These are phyloP conservation scores for Ogataea methylovora DNA, from an alignment of 805 yeast species.

Conservation along the genomic window DNA sequence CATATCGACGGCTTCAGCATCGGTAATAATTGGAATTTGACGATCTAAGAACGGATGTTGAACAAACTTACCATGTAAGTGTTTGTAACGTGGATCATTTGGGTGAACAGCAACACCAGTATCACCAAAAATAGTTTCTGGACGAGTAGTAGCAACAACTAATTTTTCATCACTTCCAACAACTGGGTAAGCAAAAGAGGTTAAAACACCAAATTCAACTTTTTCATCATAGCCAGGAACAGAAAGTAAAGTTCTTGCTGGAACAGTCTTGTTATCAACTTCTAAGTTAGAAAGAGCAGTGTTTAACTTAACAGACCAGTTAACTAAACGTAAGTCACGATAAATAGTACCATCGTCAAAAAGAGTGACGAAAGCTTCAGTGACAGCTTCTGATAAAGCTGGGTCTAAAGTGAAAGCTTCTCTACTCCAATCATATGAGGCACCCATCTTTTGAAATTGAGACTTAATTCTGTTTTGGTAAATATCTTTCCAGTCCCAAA, in stretches of 20 bases:
- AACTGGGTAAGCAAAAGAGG: conserved; percentile 90
- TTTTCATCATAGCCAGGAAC: conserved; percentile 90
- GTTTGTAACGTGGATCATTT: conserved; percentile 84
- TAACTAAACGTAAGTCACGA: conserved; percentile 87
- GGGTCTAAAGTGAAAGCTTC: conserved; percentile 93
- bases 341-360: conserved; percentile 95
- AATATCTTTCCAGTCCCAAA: conserved; percentile 98
- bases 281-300: conserved; percentile 95
- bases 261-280: conserved; percentile 85
- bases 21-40: conserved; percentile 81
- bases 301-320: conserved; percentile 93
- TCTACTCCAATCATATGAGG: conserved; percentile 93
- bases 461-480: conserved; percentile 80
- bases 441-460: conserved; percentile 85
- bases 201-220: conserved; percentile 93
- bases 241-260: conserved; percentile 70
- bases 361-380: conserved; percentile 82
- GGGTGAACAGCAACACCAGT: conserved; percentile 98
- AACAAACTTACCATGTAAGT: conserved; percentile 89
- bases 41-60: conserved; percentile 86
- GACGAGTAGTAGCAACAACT: conserved; percentile 96
- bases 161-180: conserved; percentile 79
- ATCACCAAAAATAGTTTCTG: conserved; percentile 97
- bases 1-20: conserved; percentile 95
- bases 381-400: conserved; percentile 67